These are phyloP conservation scores for Flaveria bidentis DNA, from an alignment of 129 eudicot genomes.

Conservation along the genomic window DNA sequence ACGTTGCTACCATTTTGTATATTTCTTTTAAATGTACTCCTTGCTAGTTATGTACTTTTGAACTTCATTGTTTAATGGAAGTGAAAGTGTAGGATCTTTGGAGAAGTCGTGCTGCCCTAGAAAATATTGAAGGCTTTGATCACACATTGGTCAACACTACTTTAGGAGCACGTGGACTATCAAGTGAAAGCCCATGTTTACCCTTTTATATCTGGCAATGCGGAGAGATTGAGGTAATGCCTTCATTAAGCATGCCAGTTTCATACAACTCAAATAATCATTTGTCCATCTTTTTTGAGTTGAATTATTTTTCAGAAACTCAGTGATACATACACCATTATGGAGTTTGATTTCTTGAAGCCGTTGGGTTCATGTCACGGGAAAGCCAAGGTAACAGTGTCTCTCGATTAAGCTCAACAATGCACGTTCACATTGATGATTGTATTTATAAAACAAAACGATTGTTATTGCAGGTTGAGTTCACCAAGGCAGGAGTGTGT, in stretches of 20 bases:
- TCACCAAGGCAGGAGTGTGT: constrained; percentile 59
- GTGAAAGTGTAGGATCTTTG: constrained; percentile 68
- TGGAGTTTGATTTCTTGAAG: constrained; percentile 77
- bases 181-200: constrained; percentile 58
- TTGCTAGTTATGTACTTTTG: background rate
- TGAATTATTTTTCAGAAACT: constrained; percentile 55
- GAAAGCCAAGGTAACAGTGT: constrained; percentile 49
- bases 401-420: background rate
- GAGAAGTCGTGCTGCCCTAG: constrained; percentile 72
- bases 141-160: constrained; percentile 67
- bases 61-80: constrained; percentile 15
- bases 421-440: background rate
- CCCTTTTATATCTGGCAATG: constrained; percentile 85
- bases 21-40: background rate
- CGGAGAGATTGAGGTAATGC: constrained; percentile 67
- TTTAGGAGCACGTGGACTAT: constrained; percentile 76
- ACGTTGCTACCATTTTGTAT: background rate
- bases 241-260: background rate
- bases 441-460: background rate
- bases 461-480: constrained; percentile 48
- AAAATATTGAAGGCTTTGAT: constrained; percentile 80
- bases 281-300: background rate
- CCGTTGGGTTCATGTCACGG: constrained; percentile 66
- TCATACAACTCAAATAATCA: background rate
- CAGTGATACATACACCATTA: constrained; percentile 54